A percentile compares a stretch with the other conserved stretches of the same genome.
These are phyloP conservation scores for Gelatoporia subvermispora DNA, from an alignment of 768 basidiomycete species.

Conservation along the genomic window DNA sequence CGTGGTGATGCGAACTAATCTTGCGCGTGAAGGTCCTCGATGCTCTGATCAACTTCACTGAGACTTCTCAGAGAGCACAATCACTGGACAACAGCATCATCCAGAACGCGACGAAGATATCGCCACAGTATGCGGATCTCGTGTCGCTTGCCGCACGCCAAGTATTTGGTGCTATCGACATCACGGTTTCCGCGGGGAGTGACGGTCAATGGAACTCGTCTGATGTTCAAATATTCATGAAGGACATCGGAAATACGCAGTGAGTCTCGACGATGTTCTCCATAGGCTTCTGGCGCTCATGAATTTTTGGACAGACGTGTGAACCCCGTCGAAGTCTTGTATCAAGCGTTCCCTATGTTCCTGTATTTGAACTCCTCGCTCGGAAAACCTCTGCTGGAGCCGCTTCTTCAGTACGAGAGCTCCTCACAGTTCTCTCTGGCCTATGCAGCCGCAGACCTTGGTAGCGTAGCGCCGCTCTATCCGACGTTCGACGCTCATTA, in stretches of 20 bases:
- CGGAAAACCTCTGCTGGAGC: slow-evolving; percentile 19
- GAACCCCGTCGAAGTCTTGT: slow-evolving; percentile 29
- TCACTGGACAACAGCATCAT: slow-evolving; percentile 20
- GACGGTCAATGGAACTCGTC: slow-evolving; percentile 21
- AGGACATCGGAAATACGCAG: slow-evolving; percentile 1
- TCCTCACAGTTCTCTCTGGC: slow-evolving; percentile 10
- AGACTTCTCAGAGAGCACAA: slow-evolving; percentile 12
- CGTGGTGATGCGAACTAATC: background rate
- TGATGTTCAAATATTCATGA: slow-evolving; percentile 19
- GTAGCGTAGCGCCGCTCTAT: slow-evolving; percentile 3
- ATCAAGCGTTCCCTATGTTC: slow-evolving; percentile 24
- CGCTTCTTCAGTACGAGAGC: slow-evolving; percentile 23
- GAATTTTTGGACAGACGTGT: slow-evolving; percentile 15
- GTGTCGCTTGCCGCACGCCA: slow-evolving; percentile 23
- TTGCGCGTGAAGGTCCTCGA: slow-evolving; percentile 11
- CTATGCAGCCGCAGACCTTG: slow-evolving; percentile 25
- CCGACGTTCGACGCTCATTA: background rate
- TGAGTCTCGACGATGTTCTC: background rate
- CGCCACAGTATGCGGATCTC: slow-evolving; percentile 18
- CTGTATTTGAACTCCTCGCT: slow-evolving; percentile 27
- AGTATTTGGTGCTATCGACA: slow-evolving; percentile 20
- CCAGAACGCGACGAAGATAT: slow-evolving; percentile 16
- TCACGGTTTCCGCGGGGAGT: slow-evolving; percentile 17
- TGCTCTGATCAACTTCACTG: slow-evolving; percentile 15
- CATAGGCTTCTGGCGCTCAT: slow-evolving; percentile 29